Conservation (phyloP, 768 basidiomycete species). For the Lanmaoa rubissima region DNA sequence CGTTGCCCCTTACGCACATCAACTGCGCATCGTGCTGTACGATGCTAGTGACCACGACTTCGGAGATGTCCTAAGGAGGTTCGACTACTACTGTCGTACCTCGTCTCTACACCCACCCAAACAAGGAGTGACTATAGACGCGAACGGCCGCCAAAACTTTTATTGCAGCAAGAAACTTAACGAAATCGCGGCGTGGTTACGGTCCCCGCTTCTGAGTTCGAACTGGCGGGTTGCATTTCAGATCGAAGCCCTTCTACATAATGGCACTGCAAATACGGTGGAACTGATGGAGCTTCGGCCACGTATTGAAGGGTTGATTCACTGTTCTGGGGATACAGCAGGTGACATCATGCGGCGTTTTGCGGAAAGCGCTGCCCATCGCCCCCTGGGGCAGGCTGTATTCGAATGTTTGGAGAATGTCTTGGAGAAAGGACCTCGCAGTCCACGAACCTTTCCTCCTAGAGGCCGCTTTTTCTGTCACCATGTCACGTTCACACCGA, state of each 20-base stretch:
- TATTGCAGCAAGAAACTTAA: constrained; percentile 50
- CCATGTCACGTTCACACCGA: constrained; percentile 76
- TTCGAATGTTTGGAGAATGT: constrained; percentile 46
- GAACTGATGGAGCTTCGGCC: constrained; percentile 51
- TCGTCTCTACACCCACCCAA: constrained; percentile 44
- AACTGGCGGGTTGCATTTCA: constrained; percentile 74
- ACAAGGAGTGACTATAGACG: constrained; percentile 44
- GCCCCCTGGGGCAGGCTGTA: constrained; percentile 43
- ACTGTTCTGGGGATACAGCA: constrained; percentile 34
- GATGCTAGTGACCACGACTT: constrained; percentile 40
- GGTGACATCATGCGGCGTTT: constrained; percentile 56
- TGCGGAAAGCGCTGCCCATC: constrained; percentile 44
- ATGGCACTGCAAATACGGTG: constrained; percentile 57
- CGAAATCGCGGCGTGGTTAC: constrained; percentile 43
- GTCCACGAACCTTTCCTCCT: constrained; percentile 25
- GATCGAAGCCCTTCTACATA: constrained; percentile 65
- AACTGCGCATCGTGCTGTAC: constrained; percentile 62
- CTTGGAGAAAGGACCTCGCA: constrained; percentile 14
- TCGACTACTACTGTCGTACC: constrained; percentile 50
- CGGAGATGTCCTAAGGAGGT: constrained; percentile 42
- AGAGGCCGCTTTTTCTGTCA: constrained; percentile 59
- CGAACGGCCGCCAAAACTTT: constrained; percentile 43
- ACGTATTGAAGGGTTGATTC: constrained; percentile 42
- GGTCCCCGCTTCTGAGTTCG: constrained; percentile 36
- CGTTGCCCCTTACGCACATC: constrained; percentile 70